A percentile compares a stretch with the other conserved stretches of the same genome.
These are phyloP conservation scores for Candolleomyces aberdarensis DNA, from an alignment of 768 basidiomycete species.

Conservation along the genomic window DNA sequence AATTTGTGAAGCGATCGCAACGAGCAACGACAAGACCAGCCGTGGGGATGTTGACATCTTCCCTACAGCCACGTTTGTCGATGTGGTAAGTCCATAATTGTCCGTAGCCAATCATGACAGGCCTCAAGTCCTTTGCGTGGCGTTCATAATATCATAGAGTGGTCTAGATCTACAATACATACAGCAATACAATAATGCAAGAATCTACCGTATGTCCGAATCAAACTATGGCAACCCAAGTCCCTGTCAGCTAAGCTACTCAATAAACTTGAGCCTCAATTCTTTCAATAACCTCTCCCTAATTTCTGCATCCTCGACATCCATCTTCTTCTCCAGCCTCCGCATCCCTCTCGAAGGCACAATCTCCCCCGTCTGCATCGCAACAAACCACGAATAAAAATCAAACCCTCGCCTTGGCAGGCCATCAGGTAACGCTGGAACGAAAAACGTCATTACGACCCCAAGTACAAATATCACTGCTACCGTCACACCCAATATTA, in stretches of 20 bases:
- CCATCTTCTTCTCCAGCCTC: constrained; percentile 1
- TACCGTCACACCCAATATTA: constrained; percentile 22
- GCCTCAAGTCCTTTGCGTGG: too few species aligned
- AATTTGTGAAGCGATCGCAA: neutral
- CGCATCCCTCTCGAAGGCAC: constrained; percentile 1
- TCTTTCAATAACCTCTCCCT: neutral
- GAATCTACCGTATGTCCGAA: too few species aligned
- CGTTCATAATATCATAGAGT: too few species aligned
- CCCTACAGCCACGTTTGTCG: neutral
- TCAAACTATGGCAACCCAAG: too few species aligned
- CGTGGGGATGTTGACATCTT: neutral
- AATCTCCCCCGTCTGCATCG: constrained; percentile 21
- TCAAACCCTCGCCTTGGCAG: constrained; percentile 24
- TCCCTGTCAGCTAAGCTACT: neutral
- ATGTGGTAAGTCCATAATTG: neutral
- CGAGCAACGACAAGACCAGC: neutral
- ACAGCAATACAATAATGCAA: too few species aligned
- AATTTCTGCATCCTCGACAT: neutral
- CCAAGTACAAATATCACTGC: constrained; percentile 26
- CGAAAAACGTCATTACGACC: constrained; percentile 23
- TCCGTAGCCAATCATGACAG: neutral
- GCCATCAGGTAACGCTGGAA: constrained; percentile 20
- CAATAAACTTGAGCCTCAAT: neutral
- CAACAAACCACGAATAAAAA: constrained; percentile 23
- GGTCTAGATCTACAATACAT: too few species aligned